Percentiles rank a stretch among this genome's conserved stretches.
Conservation (phyloP, 2,329 filamentous ascomycete species). For the Monosporascus sp. region DNA sequence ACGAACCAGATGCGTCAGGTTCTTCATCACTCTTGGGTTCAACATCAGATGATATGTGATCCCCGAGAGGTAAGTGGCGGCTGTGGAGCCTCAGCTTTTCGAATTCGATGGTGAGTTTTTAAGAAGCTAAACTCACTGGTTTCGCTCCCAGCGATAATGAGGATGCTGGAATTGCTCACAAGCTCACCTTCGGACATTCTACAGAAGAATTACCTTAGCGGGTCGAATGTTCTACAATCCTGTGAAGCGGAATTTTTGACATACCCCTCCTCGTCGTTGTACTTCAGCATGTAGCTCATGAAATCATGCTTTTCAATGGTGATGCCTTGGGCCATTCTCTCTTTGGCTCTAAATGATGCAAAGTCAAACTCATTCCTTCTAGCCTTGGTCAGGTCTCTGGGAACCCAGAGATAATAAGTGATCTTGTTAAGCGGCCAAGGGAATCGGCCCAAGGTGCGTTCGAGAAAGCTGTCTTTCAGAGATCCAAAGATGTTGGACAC, state of each 20-base stretch:
- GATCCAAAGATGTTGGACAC: constrained; percentile 4
- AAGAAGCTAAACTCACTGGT: constrained; percentile 10
- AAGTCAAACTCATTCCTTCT: not conserved
- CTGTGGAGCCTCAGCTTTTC: constrained; percentile 16
- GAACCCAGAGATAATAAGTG: not conserved
- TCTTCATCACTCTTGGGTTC: constrained; percentile 17
- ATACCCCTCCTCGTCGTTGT: not conserved
- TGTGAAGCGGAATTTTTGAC: too few species aligned
- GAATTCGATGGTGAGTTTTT: too few species aligned
- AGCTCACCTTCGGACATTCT: constrained; percentile 8
- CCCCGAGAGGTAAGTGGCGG: constrained; percentile 34
- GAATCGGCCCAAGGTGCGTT: constrained; percentile 2
- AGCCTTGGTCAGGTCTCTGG: not conserved
- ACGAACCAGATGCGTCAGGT: constrained; percentile 18
- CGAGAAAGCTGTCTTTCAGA: constrained; percentile 4
- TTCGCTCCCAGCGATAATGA: constrained; percentile 40
- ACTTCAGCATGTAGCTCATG: constrained; percentile 5
- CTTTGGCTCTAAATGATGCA: not conserved
- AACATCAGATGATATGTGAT: constrained; percentile 23
- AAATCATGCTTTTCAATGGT: constrained; percentile 5
- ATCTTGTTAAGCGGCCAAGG: not conserved
- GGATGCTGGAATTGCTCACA: not conserved
- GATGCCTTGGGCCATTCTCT: not conserved
- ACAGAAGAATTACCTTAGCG: too few species aligned
- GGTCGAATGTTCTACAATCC: too few species aligned